Evolutionary conservation across 495 filamentous ascomycete genomes (phyloP).

Genomic region (Aspergillus olivimuriae): DNA sequence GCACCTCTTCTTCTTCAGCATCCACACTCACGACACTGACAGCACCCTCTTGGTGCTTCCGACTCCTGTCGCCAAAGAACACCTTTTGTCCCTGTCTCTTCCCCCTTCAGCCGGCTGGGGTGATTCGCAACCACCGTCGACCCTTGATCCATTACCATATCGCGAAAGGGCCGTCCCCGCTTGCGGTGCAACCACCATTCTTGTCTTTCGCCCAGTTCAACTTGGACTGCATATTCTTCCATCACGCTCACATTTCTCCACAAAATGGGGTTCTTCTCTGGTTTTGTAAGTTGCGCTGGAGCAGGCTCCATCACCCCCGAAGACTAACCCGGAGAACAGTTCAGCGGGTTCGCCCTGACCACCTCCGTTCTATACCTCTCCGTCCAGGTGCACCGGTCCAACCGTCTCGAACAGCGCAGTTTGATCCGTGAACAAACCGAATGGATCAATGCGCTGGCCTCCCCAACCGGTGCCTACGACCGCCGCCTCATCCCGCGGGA

Average conservation of each 20-base stretch:
- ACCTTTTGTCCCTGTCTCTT: too few species aligned
- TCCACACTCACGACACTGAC: too few species aligned
- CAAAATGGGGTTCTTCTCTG: constrained; percentile 70
- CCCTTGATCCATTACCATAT: too few species aligned
- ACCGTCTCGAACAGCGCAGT: constrained; percentile 61
- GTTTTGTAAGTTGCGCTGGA: constrained; percentile 66
- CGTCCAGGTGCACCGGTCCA: constrained; percentile 64
- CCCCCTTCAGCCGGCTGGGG: too few species aligned
- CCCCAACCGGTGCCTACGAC: constrained; percentile 41
- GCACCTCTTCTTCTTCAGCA: too few species aligned
- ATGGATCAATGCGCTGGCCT: constrained; percentile 49
- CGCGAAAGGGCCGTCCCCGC: too few species aligned
- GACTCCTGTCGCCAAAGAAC: neutral
- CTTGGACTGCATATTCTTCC: neutral
- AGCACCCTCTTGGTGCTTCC: neutral
- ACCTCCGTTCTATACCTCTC: constrained; percentile 76
- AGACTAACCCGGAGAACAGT: constrained; percentile 23
- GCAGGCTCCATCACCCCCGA: too few species aligned
- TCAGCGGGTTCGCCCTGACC: constrained; percentile 82
- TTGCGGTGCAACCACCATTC: neutral
- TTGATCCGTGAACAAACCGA: constrained; percentile 65
- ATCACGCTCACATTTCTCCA: neutral
- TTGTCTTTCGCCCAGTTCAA: neutral
- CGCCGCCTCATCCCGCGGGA: constrained; percentile 29
- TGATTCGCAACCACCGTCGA: too few species aligned